A percentile compares a stretch with the other conserved stretches of the same genome.
These are phyloP conservation scores for Monosporozyma aquatica DNA, from an alignment of 805 yeast species.

Conservation along the genomic window DNA sequence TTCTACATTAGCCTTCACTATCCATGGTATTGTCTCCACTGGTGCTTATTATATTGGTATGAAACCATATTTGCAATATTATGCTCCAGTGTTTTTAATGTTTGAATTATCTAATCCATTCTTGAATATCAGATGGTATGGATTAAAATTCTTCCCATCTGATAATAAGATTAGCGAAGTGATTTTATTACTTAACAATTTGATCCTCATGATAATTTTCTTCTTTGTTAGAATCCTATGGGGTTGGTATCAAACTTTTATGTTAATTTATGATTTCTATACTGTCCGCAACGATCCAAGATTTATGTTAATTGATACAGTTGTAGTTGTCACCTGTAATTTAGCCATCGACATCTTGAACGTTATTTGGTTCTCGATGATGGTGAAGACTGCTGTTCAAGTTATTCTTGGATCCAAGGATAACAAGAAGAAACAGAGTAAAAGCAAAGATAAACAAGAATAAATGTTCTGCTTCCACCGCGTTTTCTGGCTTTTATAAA, in stretches of 20 bases:
- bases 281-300: constrained; percentile 34
- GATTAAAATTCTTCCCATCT: constrained; percentile 28
- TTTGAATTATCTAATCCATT: constrained; percentile 87
- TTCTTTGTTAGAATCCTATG: constrained; percentile 67
- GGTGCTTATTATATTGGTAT: constrained; percentile 57
- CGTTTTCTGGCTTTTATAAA: background rate
- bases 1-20: constrained; percentile 57
- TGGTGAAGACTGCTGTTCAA: constrained; percentile 56
- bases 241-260: constrained; percentile 65
- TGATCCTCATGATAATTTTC: constrained; percentile 48
- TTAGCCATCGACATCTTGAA: constrained; percentile 55
- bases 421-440: background rate
- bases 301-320: constrained; percentile 36
- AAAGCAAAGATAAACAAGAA: constrained; percentile 4
- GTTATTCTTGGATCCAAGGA: constrained; percentile 6
- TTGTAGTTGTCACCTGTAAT: constrained; percentile 38
- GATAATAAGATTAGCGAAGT: constrained; percentile 39
- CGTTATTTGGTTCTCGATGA: constrained; percentile 70
- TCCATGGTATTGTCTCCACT: constrained; percentile 65
- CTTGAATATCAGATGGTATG: constrained; percentile 82
- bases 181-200: constrained; percentile 31
- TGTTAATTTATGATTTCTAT: constrained; percentile 41
- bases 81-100: constrained; percentile 66
- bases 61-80: constrained; percentile 65
- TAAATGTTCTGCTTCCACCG: background rate